These are phyloP conservation scores for Sugiyamaella mastotermitis DNA, from an alignment of 805 yeast genomes.

Conservation along the genomic window DNA sequence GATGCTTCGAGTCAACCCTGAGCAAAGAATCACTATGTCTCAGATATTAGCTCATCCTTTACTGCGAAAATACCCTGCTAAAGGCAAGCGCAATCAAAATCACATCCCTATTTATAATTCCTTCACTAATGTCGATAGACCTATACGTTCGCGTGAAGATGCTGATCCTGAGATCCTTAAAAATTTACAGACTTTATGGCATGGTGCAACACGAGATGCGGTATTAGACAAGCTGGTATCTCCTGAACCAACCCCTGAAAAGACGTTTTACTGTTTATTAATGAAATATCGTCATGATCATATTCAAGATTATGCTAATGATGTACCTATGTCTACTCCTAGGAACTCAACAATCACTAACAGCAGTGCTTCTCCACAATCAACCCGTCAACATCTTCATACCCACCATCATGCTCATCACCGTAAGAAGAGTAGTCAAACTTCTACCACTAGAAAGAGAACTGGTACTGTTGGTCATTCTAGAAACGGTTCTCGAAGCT, in stretches of 20 bases:
- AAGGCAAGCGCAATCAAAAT: conserved; percentile 1
- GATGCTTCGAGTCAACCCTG: conserved; percentile 82
- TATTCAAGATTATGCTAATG: conserved; percentile 18
- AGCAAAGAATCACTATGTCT: conserved; percentile 67
- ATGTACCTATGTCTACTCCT: conserved; percentile 1
- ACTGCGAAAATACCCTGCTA: conserved; percentile 53
- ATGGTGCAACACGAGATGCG: conserved; percentile 55
- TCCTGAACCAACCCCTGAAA: conserved; percentile 62
- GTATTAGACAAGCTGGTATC: conserved; percentile 50
- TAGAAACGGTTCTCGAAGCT: conserved; percentile 18
- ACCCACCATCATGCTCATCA: conserved; percentile 6
- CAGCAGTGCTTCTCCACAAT: conserved; percentile 4
- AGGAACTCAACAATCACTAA: conserved; percentile 3
- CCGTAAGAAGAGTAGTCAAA: conserved; percentile 9
- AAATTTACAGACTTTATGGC: conserved; percentile 74
- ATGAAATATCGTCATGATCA: conserved; percentile 72
- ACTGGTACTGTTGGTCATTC: conserved; percentile 12
- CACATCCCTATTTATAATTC: conserved; percentile 9
- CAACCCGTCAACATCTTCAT: conserved; percentile 2
- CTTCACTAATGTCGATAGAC: conserved; percentile 26
- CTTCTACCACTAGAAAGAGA: conserved; percentile 1
- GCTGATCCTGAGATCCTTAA: conserved; percentile 71
- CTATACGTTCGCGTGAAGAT: conserved; percentile 36
- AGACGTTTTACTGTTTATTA: conserved; percentile 71
- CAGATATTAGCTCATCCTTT: conserved; percentile 79